phyloP scores from a whole-genome alignment of 345 rosid species.

The Gossypium arboreum region DNA sequence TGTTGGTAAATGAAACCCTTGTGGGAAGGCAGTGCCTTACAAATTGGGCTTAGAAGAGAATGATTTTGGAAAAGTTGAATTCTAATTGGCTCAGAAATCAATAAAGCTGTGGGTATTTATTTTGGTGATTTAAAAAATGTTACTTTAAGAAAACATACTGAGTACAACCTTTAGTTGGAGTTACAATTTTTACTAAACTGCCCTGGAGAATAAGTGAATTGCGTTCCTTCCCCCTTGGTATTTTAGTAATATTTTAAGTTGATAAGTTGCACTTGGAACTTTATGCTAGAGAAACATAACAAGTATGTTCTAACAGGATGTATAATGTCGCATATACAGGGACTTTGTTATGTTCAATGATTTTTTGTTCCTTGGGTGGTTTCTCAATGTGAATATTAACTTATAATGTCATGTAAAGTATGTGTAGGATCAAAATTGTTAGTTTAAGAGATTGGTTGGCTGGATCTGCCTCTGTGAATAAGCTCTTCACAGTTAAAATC shows the following conservation, averaged over 20 bases:
- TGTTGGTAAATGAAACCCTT: not conserved
- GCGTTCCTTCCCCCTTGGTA: not conserved
- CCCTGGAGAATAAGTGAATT: not conserved
- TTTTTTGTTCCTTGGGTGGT: not conserved
- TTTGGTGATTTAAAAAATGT: not conserved
- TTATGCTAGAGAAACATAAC: not conserved
- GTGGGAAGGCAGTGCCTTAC: not conserved
- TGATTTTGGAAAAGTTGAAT: not conserved
- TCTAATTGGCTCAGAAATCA: conserved; percentile 2
- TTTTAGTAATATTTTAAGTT: not conserved
- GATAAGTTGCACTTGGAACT: not conserved
- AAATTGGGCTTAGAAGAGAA: not conserved
- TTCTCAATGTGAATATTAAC: not conserved
- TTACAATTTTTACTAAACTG: not conserved
- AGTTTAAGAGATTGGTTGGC: not conserved
- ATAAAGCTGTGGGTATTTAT: not conserved
- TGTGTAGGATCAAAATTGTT: not conserved
- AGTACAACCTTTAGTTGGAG: not conserved
- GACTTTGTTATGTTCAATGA: not conserved
- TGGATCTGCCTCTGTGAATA: not conserved
- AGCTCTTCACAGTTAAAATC: not conserved
- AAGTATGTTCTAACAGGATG: not conserved
- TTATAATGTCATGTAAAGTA: too few relatives aligned
- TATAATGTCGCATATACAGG: not conserved
- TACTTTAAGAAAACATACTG: not conserved